These are phyloP conservation scores for Eucalyptus paniculata DNA, from an alignment of 345 rosid species.

Conservation along the genomic window DNA sequence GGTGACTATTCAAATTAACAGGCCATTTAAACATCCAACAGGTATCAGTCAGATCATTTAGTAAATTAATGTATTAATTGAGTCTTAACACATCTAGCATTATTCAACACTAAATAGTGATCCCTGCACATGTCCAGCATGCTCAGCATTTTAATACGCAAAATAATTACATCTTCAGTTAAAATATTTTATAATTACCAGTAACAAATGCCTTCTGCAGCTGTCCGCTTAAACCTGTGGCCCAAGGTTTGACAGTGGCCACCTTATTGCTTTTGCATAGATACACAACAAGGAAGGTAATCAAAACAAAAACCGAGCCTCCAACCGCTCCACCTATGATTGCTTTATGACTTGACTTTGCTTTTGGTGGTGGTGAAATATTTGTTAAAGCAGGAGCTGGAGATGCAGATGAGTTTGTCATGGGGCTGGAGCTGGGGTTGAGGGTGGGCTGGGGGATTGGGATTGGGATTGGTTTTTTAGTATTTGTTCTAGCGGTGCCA, in stretches of 20 bases:
- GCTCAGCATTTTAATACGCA: neutral
- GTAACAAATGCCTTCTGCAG: constrained; percentile 79
- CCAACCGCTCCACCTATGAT: constrained; percentile 23
- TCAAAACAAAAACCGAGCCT: constrained; percentile 15
- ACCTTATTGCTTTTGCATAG: constrained; percentile 28
- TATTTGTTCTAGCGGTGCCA: no score
- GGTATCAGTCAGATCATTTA: neutral
- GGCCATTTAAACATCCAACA: neutral
- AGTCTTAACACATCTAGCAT: neutral
- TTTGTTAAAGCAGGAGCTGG: neutral
- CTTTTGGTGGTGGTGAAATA: neutral
- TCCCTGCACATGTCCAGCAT: neutral
- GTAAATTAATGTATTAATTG: neutral
- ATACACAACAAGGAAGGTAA: constrained; percentile 15
- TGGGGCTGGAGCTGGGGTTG: no score
- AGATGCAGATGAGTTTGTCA: neutral
- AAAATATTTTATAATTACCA: constrained; percentile 18
- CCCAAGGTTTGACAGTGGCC: constrained; percentile 82
- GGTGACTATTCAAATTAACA: neutral
- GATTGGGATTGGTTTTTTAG: no score
- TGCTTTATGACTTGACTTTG: neutral
- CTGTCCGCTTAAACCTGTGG: constrained; percentile 92
- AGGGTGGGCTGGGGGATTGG: no score
- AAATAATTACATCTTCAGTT: neutral
- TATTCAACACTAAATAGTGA: neutral